phyloP scores from a whole-genome alignment of 1,284 basidiomycete species.

The Trichosporon sp. region DNA sequence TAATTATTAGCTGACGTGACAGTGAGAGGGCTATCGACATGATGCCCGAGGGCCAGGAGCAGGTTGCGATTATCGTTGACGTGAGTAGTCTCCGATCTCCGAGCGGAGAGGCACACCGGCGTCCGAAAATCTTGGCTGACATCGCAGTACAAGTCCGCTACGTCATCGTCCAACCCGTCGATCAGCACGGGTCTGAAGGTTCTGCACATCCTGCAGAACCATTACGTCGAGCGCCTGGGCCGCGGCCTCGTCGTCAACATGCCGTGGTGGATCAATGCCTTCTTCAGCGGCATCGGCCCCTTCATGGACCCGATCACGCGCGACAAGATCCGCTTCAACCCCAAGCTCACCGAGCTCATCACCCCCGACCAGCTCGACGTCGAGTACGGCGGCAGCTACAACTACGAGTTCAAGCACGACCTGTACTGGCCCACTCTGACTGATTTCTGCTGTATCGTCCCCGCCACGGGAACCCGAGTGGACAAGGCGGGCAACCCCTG shows the following conservation, averaged over 20 bases:
- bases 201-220: conserved; percentile 76
- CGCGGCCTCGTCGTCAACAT: conserved; percentile 79
- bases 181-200: conserved; percentile 71
- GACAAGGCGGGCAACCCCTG: conserved; percentile 35
- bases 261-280: conserved; percentile 69
- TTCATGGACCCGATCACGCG: conserved; percentile 86
- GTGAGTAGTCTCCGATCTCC: conserved; percentile 48
- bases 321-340: conserved; percentile 90
- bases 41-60: conserved; percentile 74
- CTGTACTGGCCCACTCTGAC: conserved; percentile 74
- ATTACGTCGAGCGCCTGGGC: conserved; percentile 79
- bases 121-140: no score
- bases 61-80: conserved; percentile 73
- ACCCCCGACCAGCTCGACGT: conserved; percentile 69
- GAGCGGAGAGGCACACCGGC: no score
- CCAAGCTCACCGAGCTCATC: conserved; percentile 68
- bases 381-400: conserved; percentile 72
- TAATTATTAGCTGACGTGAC: background rate
- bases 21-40: conserved; percentile 80
- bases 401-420: conserved; percentile 69
- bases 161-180: conserved; percentile 71
- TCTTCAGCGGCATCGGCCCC: conserved; percentile 79
- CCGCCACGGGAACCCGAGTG: conserved; percentile 36
- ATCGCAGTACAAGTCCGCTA: conserved; percentile 70
- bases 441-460: conserved; percentile 47